These are phyloP conservation scores for Elongisporangium prolatum DNA, from an alignment of 352 stramenopile genomes.

Conservation along the genomic window DNA sequence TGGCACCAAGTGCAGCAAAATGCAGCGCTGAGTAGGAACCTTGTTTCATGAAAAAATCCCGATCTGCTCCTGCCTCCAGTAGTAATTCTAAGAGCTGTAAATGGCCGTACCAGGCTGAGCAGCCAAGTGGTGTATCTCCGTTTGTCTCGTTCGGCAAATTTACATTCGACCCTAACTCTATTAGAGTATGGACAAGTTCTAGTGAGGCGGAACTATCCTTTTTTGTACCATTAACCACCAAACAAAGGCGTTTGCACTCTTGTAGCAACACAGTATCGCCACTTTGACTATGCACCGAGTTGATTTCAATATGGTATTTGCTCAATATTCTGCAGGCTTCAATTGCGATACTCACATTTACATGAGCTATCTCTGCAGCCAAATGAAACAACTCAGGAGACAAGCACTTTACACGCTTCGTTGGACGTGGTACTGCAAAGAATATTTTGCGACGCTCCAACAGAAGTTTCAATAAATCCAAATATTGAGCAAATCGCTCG, in stretches of 20 bases:
- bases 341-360: constrained; percentile 45
- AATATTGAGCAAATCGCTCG: constrained; percentile 12
- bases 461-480: constrained; percentile 17
- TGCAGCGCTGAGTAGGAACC: constrained; percentile 55
- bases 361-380: constrained; percentile 29
- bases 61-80: constrained; percentile 38
- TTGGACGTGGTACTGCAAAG: neutral
- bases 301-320: constrained; percentile 41
- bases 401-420: constrained; percentile 14
- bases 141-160: constrained; percentile 42
- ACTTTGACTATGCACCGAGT: constrained; percentile 29
- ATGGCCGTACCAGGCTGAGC: constrained; percentile 44
- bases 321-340: constrained; percentile 43
- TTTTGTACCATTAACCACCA: neutral
- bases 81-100: constrained; percentile 42
- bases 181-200: constrained; percentile 33
- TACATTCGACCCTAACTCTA: constrained; percentile 51
- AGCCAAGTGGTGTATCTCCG: constrained; percentile 47
- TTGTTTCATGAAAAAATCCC: constrained; percentile 24
- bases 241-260: constrained; percentile 55
- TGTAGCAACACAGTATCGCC: constrained; percentile 42
- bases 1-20: constrained; percentile 42
- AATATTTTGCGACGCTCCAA: constrained; percentile 1
- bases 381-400: constrained; percentile 37
- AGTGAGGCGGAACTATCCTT: constrained; percentile 16